Evolutionary conservation across 129 eudicot genomes (phyloP).

Genomic region (Artemisia argyi): DNA sequence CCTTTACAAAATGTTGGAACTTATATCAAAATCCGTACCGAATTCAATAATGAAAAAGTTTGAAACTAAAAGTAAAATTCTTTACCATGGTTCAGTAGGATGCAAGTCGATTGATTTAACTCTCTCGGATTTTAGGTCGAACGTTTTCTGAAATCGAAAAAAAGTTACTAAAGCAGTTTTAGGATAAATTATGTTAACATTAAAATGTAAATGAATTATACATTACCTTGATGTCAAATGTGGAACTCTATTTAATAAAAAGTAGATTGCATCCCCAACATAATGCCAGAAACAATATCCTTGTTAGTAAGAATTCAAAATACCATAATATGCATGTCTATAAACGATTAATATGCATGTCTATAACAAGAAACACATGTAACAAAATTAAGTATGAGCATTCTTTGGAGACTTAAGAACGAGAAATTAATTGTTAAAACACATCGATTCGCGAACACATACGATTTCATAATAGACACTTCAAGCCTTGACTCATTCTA

Average conservation of each 20-base stretch:
- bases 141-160: slow-evolving; percentile 46
- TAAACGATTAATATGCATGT: too few relatives aligned
- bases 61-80: too few relatives aligned
- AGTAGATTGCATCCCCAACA: neutral
- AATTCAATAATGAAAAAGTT: neutral
- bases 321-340: too few relatives aligned
- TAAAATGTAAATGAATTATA: neutral
- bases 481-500: too few relatives aligned
- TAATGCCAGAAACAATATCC: neutral
- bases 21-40: neutral
- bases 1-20: slow-evolving; percentile 34
- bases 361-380: too few relatives aligned
- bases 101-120: slow-evolving; percentile 85
- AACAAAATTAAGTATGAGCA: too few relatives aligned
- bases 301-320: neutral
- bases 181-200: too few relatives aligned
- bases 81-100: slow-evolving; percentile 89
- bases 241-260: slow-evolving; percentile 18
- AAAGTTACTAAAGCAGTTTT: neutral
- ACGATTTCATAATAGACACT: too few relatives aligned
- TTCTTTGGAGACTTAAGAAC: too few relatives aligned
- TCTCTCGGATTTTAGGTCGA: slow-evolving; percentile 72
- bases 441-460: too few relatives aligned
- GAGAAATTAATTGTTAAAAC: too few relatives aligned
- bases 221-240: slow-evolving; percentile 31